Conservation (phyloP, 768 basidiomycete genomes). For the Boletus sp. region DNA sequence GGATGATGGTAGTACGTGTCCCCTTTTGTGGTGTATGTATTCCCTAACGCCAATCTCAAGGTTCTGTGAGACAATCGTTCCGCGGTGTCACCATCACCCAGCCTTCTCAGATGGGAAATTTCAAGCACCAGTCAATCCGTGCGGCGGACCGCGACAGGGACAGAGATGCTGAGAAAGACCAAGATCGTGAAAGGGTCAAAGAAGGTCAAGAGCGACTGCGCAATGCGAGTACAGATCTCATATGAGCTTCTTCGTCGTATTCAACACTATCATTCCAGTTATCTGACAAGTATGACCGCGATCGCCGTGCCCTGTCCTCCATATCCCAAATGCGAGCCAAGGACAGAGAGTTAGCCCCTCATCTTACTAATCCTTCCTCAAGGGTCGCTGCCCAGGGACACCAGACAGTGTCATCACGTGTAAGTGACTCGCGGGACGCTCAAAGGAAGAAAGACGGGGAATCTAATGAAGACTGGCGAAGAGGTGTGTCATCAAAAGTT, state of each 20-base stretch:
- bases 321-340: conserved; percentile 51
- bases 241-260: not conserved
- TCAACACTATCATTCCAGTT: conserved; percentile 44
- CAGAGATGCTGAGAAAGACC: conserved; percentile 43
- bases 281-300: conserved; percentile 82
- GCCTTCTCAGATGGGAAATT: conserved; percentile 91
- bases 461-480: conserved; percentile 78
- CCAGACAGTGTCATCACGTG: conserved; percentile 42
- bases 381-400: conserved; percentile 37
- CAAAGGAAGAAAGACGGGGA: conserved; percentile 70
- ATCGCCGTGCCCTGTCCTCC: conserved; percentile 59
- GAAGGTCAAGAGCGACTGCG: conserved; percentile 78
- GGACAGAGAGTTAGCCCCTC: conserved; percentile 65
- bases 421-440: conserved; percentile 56
- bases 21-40: conserved; percentile 1
- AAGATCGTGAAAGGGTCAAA: conserved; percentile 62
- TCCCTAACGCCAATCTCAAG: conserved; percentile 34
- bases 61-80: conserved; percentile 61
- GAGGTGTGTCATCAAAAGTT: conserved; percentile 48
- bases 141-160: conserved; percentile 57
- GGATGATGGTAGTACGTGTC: conserved; percentile 63
- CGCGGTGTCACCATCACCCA: conserved; percentile 63
- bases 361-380: conserved; percentile 45
- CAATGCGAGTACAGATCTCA: conserved; percentile 43
- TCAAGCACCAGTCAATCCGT: conserved; percentile 83